A percentile compares a stretch with the other conserved stretches of the same genome.
Evolutionary conservation across 129 eudicot genomes (phyloP).

Genomic region (Ambrosia trifida): DNA sequence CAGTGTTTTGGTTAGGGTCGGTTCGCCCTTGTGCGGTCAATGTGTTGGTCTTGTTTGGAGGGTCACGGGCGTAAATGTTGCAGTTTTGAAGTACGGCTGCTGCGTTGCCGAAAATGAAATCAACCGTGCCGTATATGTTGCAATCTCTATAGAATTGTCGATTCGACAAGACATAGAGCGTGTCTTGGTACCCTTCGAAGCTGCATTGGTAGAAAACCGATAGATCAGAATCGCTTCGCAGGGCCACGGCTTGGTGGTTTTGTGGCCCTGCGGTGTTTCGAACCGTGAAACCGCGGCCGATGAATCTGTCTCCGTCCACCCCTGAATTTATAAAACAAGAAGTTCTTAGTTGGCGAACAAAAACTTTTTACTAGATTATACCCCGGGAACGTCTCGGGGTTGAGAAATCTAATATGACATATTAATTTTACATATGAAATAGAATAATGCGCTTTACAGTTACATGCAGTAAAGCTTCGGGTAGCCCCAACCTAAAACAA

Average conservation of each 20-base stretch:
- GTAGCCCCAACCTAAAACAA: too few relatives aligned
- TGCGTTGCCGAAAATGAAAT: slow-evolving; percentile 67
- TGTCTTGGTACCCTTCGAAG: slow-evolving; percentile 83
- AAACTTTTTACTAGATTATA: too few relatives aligned
- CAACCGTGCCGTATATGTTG: slow-evolving; percentile 61
- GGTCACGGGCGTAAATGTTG: slow-evolving; percentile 54
- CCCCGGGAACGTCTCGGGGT: too few relatives aligned
- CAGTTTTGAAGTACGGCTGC: slow-evolving; percentile 66
- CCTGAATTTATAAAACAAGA: slow-evolving; percentile 30
- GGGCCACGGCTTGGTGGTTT: slow-evolving; percentile 73
- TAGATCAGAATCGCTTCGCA: slow-evolving; percentile 60
- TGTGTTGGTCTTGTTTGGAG: slow-evolving; percentile 56
- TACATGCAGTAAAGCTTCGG: too few relatives aligned
- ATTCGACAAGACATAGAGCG: slow-evolving; percentile 55
- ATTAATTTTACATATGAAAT: too few relatives aligned
- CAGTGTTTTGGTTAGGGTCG: slow-evolving; percentile 76
- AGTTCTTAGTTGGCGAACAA: too few relatives aligned
- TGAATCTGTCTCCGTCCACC: slow-evolving; percentile 55
- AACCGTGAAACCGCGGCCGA: slow-evolving; percentile 64
- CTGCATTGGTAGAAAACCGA: slow-evolving; percentile 75
- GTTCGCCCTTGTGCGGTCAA: slow-evolving; percentile 75
- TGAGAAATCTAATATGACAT: too few relatives aligned
- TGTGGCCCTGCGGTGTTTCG: slow-evolving; percentile 67
- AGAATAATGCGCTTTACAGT: too few relatives aligned
- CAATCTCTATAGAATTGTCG: slow-evolving; percentile 66